Evolutionary conservation across 306 rosid species (phyloP), one percentile per base, ranked within the genome.

Genomic region (Malus sieversii): DNA sequence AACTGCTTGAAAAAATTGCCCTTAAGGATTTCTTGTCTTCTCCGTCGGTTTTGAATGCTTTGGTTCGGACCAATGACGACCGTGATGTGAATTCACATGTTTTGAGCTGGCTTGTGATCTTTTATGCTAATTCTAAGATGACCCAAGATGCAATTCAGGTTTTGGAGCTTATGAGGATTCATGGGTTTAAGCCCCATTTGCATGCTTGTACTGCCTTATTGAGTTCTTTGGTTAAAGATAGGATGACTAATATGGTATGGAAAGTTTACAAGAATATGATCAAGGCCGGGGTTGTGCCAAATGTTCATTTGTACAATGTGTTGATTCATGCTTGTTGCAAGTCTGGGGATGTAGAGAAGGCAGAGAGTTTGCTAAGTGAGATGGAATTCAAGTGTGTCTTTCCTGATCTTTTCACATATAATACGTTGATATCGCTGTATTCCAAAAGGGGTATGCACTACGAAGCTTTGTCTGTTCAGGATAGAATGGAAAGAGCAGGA

Each of bases 151-250:
- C 98, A 57, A 66, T 88, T 74, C 91, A 88, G 73, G 97, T 94
- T 72, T 84, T 91, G 51, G 97, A 86, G 81, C 87, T 82, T 74
- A 91, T 94, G 97, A 85, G 85, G 82, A 66, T 81, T 20, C 86
- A 40, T 81, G 75, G 88, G 10, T 32, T 86, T 23, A 84, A 73
- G 80, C 98, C 91, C 19, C 91, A 88, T 65, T 83, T 85, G 80
- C 98, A 81, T 80, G 96, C 97, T 77, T 94, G 97, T 75, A 87
- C 96, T 55, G 97, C 84, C 80, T 88, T 94, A 67, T 78, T 94
- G 89, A 91, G 80, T 78, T 88, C 86, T 53, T 78, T 94, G 87
- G 89, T 87, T 27, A 88, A 88, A 86, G 88, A 85, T 48, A 82
- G 95, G 80, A 68, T 84, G 86, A 81, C 88, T 51, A 79, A 74